Conservation (phyloP, 2,329 filamentous ascomycete genomes). For the Fusarium mundagurra region DNA sequence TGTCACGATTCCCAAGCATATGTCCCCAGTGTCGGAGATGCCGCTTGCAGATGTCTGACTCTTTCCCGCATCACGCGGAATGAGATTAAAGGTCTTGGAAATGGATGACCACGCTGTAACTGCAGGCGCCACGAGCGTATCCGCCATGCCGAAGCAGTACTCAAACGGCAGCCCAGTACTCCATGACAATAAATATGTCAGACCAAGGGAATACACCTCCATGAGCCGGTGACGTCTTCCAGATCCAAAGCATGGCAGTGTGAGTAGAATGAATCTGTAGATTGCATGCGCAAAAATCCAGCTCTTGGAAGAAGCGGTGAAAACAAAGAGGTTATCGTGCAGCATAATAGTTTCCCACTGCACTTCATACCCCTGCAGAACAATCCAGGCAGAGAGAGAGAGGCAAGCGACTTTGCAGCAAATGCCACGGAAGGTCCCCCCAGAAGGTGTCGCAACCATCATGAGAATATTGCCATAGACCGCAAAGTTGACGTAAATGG, state of each 20-base stretch:
- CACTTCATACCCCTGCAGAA: neutral
- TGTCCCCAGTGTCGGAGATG: neutral
- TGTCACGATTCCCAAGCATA: neutral
- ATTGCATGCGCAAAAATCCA: neutral
- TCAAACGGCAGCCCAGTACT: neutral
- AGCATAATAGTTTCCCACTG: neutral
- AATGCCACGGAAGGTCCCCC: neutral
- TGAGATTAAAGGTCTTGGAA: neutral
- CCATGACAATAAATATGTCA: neutral
- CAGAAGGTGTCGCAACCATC: neutral
- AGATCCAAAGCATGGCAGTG: neutral
- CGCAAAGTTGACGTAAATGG: neutral
- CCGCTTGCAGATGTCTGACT: neutral
- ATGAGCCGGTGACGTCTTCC: neutral
- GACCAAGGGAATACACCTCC: neutral
- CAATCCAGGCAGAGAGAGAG: neutral
- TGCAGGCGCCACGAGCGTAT: neutral
- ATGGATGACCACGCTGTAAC: neutral
- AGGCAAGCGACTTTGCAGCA: neutral
- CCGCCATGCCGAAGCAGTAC: neutral
- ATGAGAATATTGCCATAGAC: constrained; percentile 2
- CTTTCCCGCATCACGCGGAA: neutral
- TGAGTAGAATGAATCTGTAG: neutral
- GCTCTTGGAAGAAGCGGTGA: neutral
- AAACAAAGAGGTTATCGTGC: neutral